phyloP scores from a whole-genome alignment of 768 basidiomycete genomes.

The Pisolithus marmoratus region DNA sequence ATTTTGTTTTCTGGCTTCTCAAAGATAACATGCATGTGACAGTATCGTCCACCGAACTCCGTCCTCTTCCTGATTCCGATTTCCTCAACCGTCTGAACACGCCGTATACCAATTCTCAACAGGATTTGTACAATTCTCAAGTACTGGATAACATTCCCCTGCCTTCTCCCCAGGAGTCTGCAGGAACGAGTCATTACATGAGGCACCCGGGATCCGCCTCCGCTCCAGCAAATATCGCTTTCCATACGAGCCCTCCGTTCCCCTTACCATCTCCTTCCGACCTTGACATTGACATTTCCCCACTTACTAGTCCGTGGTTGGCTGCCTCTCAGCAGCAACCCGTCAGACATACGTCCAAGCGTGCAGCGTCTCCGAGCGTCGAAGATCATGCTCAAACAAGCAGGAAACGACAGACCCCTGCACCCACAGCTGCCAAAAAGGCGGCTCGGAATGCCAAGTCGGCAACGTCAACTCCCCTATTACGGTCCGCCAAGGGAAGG shows the following conservation, averaged over 20 bases:
- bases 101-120: constrained; percentile 31
- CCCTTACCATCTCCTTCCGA: constrained; percentile 43
- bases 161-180: constrained; percentile 25
- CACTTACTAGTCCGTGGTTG: constrained; percentile 78
- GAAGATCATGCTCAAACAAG: constrained; percentile 44
- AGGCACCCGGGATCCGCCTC: constrained; percentile 45
- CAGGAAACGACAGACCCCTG: constrained; percentile 50
- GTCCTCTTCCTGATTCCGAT: constrained; percentile 51
- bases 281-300: constrained; percentile 70
- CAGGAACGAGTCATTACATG: constrained; percentile 23
- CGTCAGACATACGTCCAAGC: constrained; percentile 37
- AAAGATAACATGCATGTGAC: constrained; percentile 6
- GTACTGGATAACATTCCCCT: constrained; percentile 21
- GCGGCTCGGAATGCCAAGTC: constrained; percentile 35
- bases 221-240: constrained; percentile 72
- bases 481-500: constrained; percentile 41
- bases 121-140: constrained; percentile 22
- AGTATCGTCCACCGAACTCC: constrained; percentile 65
- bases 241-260: constrained; percentile 39
- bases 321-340: constrained; percentile 46
- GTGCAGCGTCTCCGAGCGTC: constrained; percentile 50
- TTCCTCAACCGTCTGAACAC: constrained; percentile 61
- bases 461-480: constrained; percentile 53
- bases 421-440: constrained; percentile 18
- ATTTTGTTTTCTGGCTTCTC: constrained; percentile 8